Base-by-base conservation (phyloP, 2,329 filamentous ascomycete species). In the Beauveria rudraprayagi region DNA sequence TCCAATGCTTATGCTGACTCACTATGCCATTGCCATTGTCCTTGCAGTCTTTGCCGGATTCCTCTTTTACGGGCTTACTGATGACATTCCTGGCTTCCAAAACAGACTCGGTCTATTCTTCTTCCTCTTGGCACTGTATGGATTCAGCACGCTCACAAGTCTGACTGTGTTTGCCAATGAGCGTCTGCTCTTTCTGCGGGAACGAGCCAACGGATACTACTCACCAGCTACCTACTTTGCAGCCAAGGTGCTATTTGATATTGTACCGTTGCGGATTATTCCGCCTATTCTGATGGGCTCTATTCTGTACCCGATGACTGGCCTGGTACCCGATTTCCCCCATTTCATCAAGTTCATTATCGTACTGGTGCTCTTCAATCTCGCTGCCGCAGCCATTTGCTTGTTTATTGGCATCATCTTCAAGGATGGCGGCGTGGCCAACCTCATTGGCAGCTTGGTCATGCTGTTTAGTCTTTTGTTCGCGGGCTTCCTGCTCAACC, bases 381-480 rank as follows among this genome's bases (percentile, higher is more conserved):
- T 99, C 30, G 93, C 94, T 0, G 93, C 94, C 0, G 91, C 94
- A 0, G 89, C 89, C 40, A 94, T 99, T 63, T 97, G 92, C 72
- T 81, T 99, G 8, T 97, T 97, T 72, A 95, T 99, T 67, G 94
- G 94, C 65, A 96, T 99, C 63, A 83, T 97, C 8, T 96, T 95
- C 81, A 91, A 90, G 69, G 94, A 99, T 69, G 85, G 84, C 37
- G 89, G 92, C 43, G 92, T 99, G 2, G 94, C 94, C 56, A 97
- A 95, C 73, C 75, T 99, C 65, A 90, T 99, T 63, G 94, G 93
- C 59, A 95, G 92, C 67, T 77, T 99, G 68, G 91, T 97, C 56
- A 99, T 99, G 94, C 81, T 99, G 9, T 99, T 99, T 80, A 96
- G 90, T 71, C 78, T 99, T 63, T 82, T 99, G 10, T 97, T 99